Percentiles rank a stretch among this genome's conserved stretches.
Conservation (phyloP, 805 yeast genomes). For the Tetrapisispora taiwanensis region DNA sequence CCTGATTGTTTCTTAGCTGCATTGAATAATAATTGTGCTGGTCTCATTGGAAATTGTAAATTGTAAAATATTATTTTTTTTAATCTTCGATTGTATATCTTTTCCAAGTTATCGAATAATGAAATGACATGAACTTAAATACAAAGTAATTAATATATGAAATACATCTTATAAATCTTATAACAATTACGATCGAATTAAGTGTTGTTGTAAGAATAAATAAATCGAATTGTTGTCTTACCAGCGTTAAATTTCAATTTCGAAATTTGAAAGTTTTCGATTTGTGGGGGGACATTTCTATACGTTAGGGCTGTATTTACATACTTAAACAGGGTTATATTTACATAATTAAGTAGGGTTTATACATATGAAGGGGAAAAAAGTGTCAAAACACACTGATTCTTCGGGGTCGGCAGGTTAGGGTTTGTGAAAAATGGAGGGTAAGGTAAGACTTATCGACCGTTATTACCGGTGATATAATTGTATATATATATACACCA, state of each 20-base stretch:
- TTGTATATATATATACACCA: neutral
- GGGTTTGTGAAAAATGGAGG: neutral
- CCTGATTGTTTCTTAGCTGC: slow-evolving; percentile 36
- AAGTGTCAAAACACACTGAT: neutral
- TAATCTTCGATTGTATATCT: neutral
- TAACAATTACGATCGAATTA: too few species aligned
- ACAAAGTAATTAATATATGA: too few species aligned
- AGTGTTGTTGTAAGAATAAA: too few species aligned
- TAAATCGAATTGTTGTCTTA: too few species aligned
- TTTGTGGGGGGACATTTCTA: too few species aligned
- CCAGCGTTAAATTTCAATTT: too few species aligned
- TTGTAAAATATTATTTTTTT: too few species aligned
- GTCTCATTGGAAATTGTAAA: slow-evolving; percentile 33
- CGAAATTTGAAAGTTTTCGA: neutral
- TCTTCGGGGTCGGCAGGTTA: neutral
- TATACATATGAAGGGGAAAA: too few species aligned
- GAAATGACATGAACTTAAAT: too few species aligned
- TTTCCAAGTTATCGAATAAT: neutral
- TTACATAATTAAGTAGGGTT: too few species aligned
- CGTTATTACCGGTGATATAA: neutral
- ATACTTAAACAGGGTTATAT: neutral
- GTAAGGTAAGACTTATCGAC: neutral
- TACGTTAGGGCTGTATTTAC: neutral
- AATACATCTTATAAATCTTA: too few species aligned
- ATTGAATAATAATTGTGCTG: slow-evolving; percentile 37